Conservation (phyloP, 495 filamentous ascomycete genomes). For the Durotheca rogersii region DNA sequence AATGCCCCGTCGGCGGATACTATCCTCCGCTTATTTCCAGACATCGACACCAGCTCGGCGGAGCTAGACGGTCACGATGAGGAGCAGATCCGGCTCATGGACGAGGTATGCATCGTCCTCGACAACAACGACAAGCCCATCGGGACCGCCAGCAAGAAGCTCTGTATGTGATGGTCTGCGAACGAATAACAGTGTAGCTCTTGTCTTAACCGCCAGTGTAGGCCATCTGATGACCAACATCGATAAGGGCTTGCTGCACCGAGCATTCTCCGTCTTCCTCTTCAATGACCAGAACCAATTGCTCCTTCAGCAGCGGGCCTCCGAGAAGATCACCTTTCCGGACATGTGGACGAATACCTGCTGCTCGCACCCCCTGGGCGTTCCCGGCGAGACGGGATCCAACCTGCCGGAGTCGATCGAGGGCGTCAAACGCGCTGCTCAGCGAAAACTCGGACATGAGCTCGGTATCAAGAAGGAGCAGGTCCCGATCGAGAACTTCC, state of each 20-base stretch:
- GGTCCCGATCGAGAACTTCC: slow-evolving; percentile 88
- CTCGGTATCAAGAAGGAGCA: slow-evolving; percentile 87
- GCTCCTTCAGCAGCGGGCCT: slow-evolving; percentile 90
- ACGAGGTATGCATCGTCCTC: slow-evolving; percentile 96
- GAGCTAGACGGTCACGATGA: slow-evolving; percentile 86
- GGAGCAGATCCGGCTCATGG: slow-evolving; percentile 97
- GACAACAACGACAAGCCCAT: slow-evolving; percentile 92
- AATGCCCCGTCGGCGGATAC: slow-evolving; percentile 77
- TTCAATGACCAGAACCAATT: slow-evolving; percentile 89
- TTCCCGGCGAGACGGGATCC: slow-evolving; percentile 86
- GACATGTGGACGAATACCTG: slow-evolving; percentile 99
- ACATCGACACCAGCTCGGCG: slow-evolving; percentile 86
- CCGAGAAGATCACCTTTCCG: slow-evolving; percentile 99
- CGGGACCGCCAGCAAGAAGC: slow-evolving; percentile 96
- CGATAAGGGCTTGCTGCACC: slow-evolving; percentile 88
- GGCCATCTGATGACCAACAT: slow-evolving; percentile 99
- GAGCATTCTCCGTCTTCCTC: slow-evolving; percentile 96
- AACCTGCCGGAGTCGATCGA: slow-evolving; percentile 75
- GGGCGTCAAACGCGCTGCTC: slow-evolving; percentile 87
- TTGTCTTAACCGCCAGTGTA: slow-evolving; percentile 38
- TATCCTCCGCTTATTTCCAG: slow-evolving; percentile 86
- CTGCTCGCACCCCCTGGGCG: slow-evolving; percentile 94
- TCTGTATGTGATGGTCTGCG: slow-evolving; percentile 61
- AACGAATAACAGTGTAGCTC: not conserved
- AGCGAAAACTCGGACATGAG: slow-evolving; percentile 91